A percentile compares a stretch with the other conserved stretches of the same genome.
These are phyloP conservation scores for Alternaria incomplexa DNA, from an alignment of 2,329 filamentous ascomycete species.

Conservation along the genomic window DNA sequence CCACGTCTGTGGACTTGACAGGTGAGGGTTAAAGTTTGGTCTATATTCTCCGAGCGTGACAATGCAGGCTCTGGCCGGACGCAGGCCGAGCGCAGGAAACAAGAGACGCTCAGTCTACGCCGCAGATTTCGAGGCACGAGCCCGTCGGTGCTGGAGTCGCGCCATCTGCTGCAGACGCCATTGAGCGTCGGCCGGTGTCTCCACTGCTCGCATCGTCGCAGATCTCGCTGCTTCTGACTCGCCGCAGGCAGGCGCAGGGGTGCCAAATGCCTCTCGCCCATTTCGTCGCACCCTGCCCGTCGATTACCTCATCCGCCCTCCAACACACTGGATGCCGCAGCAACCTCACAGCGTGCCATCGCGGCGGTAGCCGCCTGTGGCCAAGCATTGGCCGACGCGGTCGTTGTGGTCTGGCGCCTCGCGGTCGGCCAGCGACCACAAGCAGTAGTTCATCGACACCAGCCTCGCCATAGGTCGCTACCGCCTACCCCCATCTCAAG, in stretches of 20 bases:
- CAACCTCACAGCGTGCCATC: conserved; percentile 41
- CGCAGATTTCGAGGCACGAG: conserved; percentile 45
- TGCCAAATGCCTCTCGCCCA: conserved; percentile 31
- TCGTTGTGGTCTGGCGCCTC: conserved; percentile 26
- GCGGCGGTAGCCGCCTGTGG: conserved; percentile 24
- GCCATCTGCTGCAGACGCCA: conserved; percentile 38
- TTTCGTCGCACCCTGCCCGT: conserved; percentile 22
- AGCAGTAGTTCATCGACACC: conserved; percentile 9
- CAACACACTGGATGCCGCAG: conserved; percentile 34
- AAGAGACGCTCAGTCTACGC: conserved; percentile 34
- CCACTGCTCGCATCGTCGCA: conserved; percentile 34
- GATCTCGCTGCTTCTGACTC: conserved; percentile 44
- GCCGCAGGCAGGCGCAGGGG: conserved; percentile 38
- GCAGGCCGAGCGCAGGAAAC: conserved; percentile 30
- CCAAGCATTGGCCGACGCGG: conserved; percentile 26
- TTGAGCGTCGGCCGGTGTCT: conserved; percentile 29
- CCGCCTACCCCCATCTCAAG: conserved; percentile 8
- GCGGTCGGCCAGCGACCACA: conserved; percentile 10
- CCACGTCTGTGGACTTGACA: conserved; percentile 43
- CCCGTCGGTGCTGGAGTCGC: conserved; percentile 36
- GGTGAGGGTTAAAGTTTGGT: conserved; percentile 46
- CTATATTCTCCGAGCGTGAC: conserved; percentile 48
- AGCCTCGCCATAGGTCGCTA: conserved; percentile 20
- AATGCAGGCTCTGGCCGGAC: conserved; percentile 31
- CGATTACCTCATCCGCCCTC: conserved; percentile 34